Evolutionary conservation across 2,329 filamentous ascomycete genomes (phyloP).

Genomic region (Scolecobasidium constrictum): DNA sequence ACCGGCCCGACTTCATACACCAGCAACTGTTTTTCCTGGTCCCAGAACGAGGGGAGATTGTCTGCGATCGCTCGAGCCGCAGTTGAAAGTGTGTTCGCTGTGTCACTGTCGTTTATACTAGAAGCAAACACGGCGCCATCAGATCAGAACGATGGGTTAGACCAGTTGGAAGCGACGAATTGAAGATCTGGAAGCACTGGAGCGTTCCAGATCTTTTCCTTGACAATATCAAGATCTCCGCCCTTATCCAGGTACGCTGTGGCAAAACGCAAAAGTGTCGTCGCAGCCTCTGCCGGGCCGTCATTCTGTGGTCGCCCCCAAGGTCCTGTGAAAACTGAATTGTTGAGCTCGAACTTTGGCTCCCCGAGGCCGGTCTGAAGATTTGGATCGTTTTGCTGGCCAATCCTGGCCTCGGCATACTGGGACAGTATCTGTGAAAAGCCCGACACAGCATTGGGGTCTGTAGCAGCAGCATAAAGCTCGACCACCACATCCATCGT

Average conservation of each 20-base stretch:
- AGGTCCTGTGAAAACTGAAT: slow-evolving; percentile 23
- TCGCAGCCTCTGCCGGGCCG: slow-evolving; percentile 30
- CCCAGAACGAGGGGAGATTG: slow-evolving; percentile 21
- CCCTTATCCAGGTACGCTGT: slow-evolving; percentile 12
- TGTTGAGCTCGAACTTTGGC: slow-evolving; percentile 30
- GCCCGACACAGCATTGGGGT: slow-evolving; percentile 13
- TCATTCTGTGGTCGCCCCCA: slow-evolving; percentile 35
- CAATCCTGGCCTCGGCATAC: slow-evolving; percentile 23
- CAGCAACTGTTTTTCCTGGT: slow-evolving; percentile 17
- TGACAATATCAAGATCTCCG: slow-evolving; percentile 22
- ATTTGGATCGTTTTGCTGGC: slow-evolving; percentile 21
- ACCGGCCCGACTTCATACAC: slow-evolving; percentile 24
- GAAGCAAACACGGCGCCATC: slow-evolving; percentile 23
- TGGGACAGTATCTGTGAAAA: slow-evolving; percentile 25
- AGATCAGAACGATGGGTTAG: slow-evolving; percentile 30
- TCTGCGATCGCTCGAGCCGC: slow-evolving; percentile 17
- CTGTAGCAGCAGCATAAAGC: slow-evolving; percentile 23
- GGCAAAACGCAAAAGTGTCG: slow-evolving; percentile 30
- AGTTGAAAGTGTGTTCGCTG: slow-evolving; percentile 16
- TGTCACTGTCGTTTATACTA: slow-evolving; percentile 17
- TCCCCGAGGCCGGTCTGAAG: slow-evolving; percentile 29
- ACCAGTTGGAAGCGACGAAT: slow-evolving; percentile 32
- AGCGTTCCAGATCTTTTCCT: slow-evolving; percentile 23
- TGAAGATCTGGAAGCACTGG: slow-evolving; percentile 34
- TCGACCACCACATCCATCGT: slow-evolving; percentile 30